These are phyloP conservation scores for Capronia coronata DNA, from an alignment of 2,329 filamentous ascomycete genomes.

Conservation along the genomic window DNA sequence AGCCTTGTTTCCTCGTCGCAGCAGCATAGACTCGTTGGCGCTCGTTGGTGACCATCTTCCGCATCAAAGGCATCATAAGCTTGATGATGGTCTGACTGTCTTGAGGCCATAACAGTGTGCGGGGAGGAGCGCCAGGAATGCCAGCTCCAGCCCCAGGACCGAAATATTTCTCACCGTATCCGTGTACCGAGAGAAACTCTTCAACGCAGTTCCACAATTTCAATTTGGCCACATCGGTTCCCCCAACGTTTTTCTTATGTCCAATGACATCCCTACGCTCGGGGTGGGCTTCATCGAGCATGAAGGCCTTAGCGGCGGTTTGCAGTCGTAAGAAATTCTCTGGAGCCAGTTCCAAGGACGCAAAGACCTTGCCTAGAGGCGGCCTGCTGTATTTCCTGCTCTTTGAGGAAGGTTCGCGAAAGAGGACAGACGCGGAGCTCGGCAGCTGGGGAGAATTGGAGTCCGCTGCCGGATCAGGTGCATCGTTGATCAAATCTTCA, in stretches of 20 bases:
- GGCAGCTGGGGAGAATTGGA: constrained; percentile 38
- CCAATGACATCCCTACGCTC: constrained; percentile 54
- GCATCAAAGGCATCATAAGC: constrained; percentile 51
- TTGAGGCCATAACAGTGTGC: constrained; percentile 48
- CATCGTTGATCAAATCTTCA: constrained; percentile 32
- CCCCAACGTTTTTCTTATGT: constrained; percentile 47
- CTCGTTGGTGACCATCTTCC: constrained; percentile 56
- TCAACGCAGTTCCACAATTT: constrained; percentile 52
- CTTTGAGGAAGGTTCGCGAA: constrained; percentile 43
- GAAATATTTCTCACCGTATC: constrained; percentile 49
- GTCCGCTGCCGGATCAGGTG: constrained; percentile 25
- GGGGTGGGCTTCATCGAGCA: constrained; percentile 50
- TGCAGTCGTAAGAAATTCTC: constrained; percentile 53
- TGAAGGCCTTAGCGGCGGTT: constrained; percentile 51
- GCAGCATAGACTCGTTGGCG: constrained; percentile 53
- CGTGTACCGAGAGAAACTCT: constrained; percentile 47
- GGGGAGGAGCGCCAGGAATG: constrained; percentile 37
- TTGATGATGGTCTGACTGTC: constrained; percentile 51
- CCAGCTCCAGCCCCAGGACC: constrained; percentile 25
- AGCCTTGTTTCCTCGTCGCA: constrained; percentile 47
- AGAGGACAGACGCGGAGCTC: constrained; percentile 49
- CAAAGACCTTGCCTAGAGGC: constrained; percentile 53
- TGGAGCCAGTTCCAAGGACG: constrained; percentile 50
- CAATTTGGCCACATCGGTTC: constrained; percentile 52
- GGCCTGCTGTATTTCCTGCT: constrained; percentile 53